Evolutionary conservation across 331 rosid genomes (phyloP).

Genomic region (Malus hybrid): DNA sequence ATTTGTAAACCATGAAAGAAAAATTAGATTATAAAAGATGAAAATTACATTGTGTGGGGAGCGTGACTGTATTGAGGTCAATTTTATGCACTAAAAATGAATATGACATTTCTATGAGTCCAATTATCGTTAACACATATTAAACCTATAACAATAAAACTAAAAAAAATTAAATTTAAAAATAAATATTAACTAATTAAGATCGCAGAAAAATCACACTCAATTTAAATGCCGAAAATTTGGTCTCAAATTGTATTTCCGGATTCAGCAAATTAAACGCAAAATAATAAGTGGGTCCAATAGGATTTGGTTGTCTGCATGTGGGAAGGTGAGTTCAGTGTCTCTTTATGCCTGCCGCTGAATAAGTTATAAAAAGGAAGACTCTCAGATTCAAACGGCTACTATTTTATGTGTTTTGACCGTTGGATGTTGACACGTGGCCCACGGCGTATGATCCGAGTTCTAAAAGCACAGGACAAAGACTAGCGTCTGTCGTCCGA

Average conservation of each 20-base stretch:
- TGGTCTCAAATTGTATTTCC: too few species aligned
- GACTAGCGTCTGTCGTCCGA: too few species aligned
- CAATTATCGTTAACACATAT: rapidly evolving
- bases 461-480: neutral
- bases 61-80: too few species aligned
- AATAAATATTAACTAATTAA: rapidly evolving
- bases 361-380: neutral
- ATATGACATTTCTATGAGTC: rapidly evolving
- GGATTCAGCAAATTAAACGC: neutral
- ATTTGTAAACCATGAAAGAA: too few species aligned
- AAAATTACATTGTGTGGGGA: too few species aligned
- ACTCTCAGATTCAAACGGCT: neutral
- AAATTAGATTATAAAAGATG: too few species aligned
- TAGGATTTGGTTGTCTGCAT: neutral
- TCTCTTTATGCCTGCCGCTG: neutral
- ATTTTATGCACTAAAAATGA: too few species aligned
- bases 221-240: too few species aligned
- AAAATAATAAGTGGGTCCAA: neutral
- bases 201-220: rapidly evolving
- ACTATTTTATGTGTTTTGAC: neutral
- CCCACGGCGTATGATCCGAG: neutral
- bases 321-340: neutral
- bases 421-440: neutral
- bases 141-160: too few species aligned
- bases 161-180: too few species aligned